Evolutionary conservation across 495 filamentous ascomycete genomes (phyloP).

Genomic region (Daldinia vernicosa): DNA sequence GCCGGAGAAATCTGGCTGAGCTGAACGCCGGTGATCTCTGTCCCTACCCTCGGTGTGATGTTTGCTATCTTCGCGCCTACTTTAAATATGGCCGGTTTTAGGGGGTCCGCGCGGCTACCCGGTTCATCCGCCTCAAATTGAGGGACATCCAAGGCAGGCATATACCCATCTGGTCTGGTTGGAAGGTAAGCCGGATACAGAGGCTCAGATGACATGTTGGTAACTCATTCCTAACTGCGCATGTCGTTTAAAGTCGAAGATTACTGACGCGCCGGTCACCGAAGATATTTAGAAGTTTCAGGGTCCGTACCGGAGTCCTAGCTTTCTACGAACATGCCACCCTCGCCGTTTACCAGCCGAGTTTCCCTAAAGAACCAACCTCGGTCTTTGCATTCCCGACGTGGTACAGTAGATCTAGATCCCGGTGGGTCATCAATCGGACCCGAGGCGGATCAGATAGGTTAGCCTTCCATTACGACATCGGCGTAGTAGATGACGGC

Average conservation of each 20-base stretch:
- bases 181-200: slow-evolving; percentile 19
- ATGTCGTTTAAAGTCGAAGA: not conserved
- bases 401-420: not conserved
- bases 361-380: not conserved
- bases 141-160: slow-evolving; percentile 17
- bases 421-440: not conserved
- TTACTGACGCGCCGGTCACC: not conserved
- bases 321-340: not conserved
- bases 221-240: not conserved
- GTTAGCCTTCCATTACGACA: not conserved
- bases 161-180: slow-evolving; percentile 23
- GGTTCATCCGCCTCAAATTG: slow-evolving; percentile 29
- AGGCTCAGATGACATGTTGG: not conserved
- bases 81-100: slow-evolving; percentile 23
- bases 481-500: not conserved
- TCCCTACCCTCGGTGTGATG: not conserved
- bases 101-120: slow-evolving; percentile 34
- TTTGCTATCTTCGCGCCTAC: not conserved
- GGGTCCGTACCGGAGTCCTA: not conserved
- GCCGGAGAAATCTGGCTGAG: not conserved
- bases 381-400: not conserved
- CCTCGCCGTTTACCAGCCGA: not conserved
- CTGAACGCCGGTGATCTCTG: not conserved
- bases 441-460: not conserved
- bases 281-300: not conserved